Percentiles rank a stretch among this genome's conserved stretches.
phyloP scores from a whole-genome alignment of 441 rosid species.

The Gossypium lobatum region DNA sequence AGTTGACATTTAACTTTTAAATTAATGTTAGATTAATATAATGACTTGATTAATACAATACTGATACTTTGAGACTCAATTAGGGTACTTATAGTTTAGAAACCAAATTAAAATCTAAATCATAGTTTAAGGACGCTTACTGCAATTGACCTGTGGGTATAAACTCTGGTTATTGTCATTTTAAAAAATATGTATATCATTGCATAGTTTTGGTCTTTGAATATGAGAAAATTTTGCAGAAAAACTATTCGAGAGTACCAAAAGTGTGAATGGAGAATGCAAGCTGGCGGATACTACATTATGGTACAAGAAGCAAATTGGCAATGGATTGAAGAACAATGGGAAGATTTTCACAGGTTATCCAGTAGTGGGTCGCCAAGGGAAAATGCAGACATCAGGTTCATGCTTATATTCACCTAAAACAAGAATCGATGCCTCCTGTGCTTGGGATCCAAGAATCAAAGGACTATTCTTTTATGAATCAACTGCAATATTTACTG shows the following conservation, averaged over 20 bases:
- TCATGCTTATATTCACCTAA: slow-evolving; percentile 66
- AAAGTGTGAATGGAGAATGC: slow-evolving; percentile 53
- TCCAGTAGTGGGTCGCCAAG: slow-evolving; percentile 76
- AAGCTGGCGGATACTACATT: slow-evolving; percentile 42
- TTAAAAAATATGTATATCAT: neutral
- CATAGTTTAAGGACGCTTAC: too few relatives aligned
- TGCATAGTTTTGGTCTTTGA: neutral
- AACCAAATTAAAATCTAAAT: too few relatives aligned
- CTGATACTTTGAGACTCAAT: too few relatives aligned
- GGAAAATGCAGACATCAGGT: slow-evolving; percentile 72
- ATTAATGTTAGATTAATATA: too few relatives aligned
- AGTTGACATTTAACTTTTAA: too few relatives aligned
- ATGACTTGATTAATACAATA: too few relatives aligned
- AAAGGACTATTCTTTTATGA: slow-evolving; percentile 71
- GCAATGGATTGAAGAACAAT: slow-evolving; percentile 66
- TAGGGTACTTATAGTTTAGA: too few relatives aligned
- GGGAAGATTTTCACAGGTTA: slow-evolving; percentile 56
- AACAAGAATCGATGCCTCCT: slow-evolving; percentile 35
- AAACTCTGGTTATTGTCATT: neutral
- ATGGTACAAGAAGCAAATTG: slow-evolving; percentile 52
- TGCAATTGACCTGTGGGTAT: neutral
- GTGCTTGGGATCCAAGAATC: slow-evolving; percentile 81
- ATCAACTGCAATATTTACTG: slow-evolving; percentile 59
- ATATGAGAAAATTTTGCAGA: slow-evolving; percentile 32
- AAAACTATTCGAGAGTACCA: slow-evolving; percentile 43